phyloP scores from a whole-genome alignment of 2,329 filamentous ascomycete genomes.

The Nannizziopsis arthrosporioides region DNA sequence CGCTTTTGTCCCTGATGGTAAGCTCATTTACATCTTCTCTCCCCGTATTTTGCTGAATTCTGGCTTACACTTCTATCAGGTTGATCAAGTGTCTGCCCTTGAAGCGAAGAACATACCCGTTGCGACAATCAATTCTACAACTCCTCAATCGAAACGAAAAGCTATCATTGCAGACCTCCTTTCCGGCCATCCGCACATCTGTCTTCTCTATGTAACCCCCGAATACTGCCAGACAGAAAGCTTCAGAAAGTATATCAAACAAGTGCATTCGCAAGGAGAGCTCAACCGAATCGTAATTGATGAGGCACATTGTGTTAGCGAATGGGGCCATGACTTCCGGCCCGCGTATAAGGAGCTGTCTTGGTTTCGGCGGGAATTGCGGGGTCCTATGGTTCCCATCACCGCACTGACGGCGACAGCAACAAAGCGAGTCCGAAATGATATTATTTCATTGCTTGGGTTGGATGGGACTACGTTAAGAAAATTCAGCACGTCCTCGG shows the following conservation, averaged over 20 bases:
- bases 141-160: constrained; percentile 51
- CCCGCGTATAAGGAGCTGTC: constrained; percentile 75
- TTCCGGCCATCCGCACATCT: constrained; percentile 71
- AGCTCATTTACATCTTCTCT: constrained; percentile 32
- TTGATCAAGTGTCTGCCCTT: constrained; percentile 81
- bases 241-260: constrained; percentile 62
- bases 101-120: constrained; percentile 64
- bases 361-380: constrained; percentile 60
- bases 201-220: constrained; percentile 85
- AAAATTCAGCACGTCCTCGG: constrained; percentile 71
- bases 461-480: constrained; percentile 54
- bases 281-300: constrained; percentile 83
- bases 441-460: constrained; percentile 65
- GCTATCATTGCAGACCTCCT: constrained; percentile 69
- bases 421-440: constrained; percentile 65
- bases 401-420: constrained; percentile 91
- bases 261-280: constrained; percentile 68
- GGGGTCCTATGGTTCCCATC: constrained; percentile 71
- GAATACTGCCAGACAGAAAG: constrained; percentile 68
- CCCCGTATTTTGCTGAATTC: not conserved
- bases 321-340: constrained; percentile 98
- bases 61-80: constrained; percentile 48
- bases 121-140: constrained; percentile 78
- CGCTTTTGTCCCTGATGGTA: constrained; percentile 80
- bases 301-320: constrained; percentile 92